A percentile compares a stretch with the other conserved stretches of the same genome.
phyloP scores from a whole-genome alignment of 192 early-diverging fungal genomes.

The Podila horticola region DNA sequence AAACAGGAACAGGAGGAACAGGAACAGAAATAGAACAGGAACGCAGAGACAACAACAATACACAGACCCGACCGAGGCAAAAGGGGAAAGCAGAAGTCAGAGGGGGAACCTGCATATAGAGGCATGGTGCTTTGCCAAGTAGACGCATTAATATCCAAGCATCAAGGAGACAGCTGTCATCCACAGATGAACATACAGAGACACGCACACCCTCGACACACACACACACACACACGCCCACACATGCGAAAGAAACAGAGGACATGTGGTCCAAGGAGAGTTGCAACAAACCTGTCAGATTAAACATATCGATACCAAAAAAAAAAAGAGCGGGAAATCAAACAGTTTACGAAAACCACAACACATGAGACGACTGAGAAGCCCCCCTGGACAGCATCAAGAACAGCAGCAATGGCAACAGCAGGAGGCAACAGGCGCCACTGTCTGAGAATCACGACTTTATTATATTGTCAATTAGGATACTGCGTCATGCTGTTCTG shows the following conservation, averaged over 20 bases:
- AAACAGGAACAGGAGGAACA: too few species aligned
- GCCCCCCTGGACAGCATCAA: not conserved
- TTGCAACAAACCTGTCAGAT: not conserved
- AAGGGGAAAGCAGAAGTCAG: not conserved
- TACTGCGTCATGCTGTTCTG: not conserved
- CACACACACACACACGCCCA: too few species aligned
- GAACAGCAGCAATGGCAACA: too few species aligned
- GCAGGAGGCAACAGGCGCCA: too few species aligned
- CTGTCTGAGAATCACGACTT: too few species aligned
- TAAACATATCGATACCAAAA: not conserved
- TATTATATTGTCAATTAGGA: too few species aligned
- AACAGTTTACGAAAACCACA: not conserved
- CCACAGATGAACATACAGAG: not conserved
- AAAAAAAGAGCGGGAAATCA: conserved; percentile 6
- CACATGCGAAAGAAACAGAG: too few species aligned
- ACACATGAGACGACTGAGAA: not conserved
- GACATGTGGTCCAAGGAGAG: not conserved
- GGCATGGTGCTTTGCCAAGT: not conserved
- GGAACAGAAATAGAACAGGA: too few species aligned
- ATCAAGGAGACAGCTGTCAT: not conserved
- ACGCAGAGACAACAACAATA: too few species aligned
- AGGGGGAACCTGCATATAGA: not conserved
- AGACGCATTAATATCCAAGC: not conserved
- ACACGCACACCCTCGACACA: too few species aligned
- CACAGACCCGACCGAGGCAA: not conserved